Base-by-base conservation (phyloP, 805 yeast species). In the Debaryomyces prosopidis region DNA sequence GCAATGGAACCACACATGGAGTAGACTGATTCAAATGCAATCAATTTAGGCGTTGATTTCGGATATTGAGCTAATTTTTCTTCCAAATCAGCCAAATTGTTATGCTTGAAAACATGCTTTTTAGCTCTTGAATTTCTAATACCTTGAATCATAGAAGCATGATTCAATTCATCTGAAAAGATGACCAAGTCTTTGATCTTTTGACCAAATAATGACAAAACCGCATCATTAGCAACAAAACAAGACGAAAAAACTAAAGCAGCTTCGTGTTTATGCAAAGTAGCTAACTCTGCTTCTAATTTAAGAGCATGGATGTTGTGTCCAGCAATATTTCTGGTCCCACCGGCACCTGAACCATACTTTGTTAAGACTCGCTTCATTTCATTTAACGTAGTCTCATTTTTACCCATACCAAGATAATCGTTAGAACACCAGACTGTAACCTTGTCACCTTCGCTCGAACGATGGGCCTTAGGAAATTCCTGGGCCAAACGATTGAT, bases 401-500 rank as follows among this genome's bases (percentile, higher is more conserved):
- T 87, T 59, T 81, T 83, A 42, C 97, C 92, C 94, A 94, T 88
- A 10, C 98, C 97, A 49, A 94, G 76, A 66, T 94, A 94, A 68
- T 94, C 99, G 66, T 94, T 94, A 35, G 99, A 91, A 63, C 99
- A 94, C 99, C 99, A 94, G 47, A 94, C 99, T 42, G 96, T 90
- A 47, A 94, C 99, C 62, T 87, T 87, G 59, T 89, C 96, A 12
- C 73, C 73, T 60, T 85, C 89, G 31, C 62, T 49, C 46, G 84
- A 77, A 53, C 94, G 81, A 63, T 94, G 99, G 31, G 99, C 99
- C 59, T 74, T 74, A 36, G 99, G 99, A 62, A 89, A 94, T 63
- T 92, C 96, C 49, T 82, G 76, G 39, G 98, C 98, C 57, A 94
- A 77, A 56, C 99, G 84, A 76, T 94, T 94, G 74, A 94, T 90